Percentiles rank a stretch among this genome's conserved stretches.
Conservation (phyloP, 2,329 filamentous ascomycete species). For the Fusarium aywerte region DNA sequence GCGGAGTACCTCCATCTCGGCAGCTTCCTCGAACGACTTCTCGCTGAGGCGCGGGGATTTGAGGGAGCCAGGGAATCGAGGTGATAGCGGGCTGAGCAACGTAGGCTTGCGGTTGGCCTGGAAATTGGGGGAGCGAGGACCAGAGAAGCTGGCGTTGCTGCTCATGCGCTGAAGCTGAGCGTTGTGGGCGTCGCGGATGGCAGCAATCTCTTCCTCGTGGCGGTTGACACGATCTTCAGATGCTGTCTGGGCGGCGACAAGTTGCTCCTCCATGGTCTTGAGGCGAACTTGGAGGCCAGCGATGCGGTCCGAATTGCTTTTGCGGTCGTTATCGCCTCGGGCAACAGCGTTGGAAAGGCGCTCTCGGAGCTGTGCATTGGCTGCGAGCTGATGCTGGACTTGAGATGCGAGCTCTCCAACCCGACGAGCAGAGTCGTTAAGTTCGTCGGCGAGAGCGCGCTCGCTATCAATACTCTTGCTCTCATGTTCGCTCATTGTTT, state of each 20-base stretch:
- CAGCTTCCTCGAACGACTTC: conserved; percentile 76
- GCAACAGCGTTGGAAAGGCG: conserved; percentile 83
- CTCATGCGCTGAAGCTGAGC: conserved; percentile 80
- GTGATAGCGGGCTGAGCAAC: conserved; percentile 51
- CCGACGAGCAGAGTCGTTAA: conserved; percentile 77
- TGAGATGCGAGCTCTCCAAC: conserved; percentile 83
- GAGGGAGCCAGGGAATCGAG: conserved; percentile 50
- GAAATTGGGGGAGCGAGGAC: conserved; percentile 49
- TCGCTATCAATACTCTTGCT: conserved; percentile 68
- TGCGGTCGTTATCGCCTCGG: conserved; percentile 86
- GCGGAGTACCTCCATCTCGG: conserved; percentile 79
- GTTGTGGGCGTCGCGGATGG: conserved; percentile 80
- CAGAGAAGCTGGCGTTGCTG: conserved; percentile 52
- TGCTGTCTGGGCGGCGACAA: conserved; percentile 83
- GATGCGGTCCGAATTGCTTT: conserved; percentile 82
- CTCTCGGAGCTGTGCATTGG: conserved; percentile 78
- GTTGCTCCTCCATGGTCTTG: conserved; percentile 82
- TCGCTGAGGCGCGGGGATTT: conserved; percentile 63
- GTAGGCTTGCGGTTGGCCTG: conserved; percentile 49
- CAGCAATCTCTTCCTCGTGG: conserved; percentile 86
- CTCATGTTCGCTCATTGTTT: conserved; percentile 66
- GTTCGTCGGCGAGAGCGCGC: conserved; percentile 72
- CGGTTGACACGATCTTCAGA: conserved; percentile 85
- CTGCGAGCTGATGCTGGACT: conserved; percentile 82
- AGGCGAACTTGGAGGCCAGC: conserved; percentile 84